phyloP scores from a whole-genome alignment of 1,284 basidiomycete genomes.

The Entoloma clypeatum region DNA sequence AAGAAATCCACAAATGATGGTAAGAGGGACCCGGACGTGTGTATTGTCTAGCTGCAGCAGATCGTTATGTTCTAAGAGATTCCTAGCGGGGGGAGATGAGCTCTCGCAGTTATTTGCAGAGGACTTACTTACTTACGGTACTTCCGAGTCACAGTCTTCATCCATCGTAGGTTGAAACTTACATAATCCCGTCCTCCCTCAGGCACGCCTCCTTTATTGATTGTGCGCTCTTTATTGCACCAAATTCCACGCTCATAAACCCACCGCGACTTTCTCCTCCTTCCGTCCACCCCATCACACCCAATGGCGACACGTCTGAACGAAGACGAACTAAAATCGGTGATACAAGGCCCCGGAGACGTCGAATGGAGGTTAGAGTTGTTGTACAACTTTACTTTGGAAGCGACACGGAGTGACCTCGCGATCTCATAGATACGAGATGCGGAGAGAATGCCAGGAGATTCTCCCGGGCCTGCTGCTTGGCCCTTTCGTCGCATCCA shows the following conservation, averaged over 20 bases:
- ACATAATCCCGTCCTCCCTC: not conserved
- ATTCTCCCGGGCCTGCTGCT: slow-evolving; percentile 83
- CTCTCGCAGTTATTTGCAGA: slow-evolving; percentile 4
- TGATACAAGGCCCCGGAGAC: slow-evolving; percentile 73
- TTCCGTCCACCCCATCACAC: not conserved
- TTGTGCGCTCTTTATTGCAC: not conserved
- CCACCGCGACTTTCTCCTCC: not conserved
- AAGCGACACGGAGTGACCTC: slow-evolving; percentile 4
- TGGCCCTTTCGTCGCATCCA: slow-evolving; percentile 87
- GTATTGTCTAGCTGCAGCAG: slow-evolving; percentile 3
- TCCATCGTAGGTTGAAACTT: slow-evolving; percentile 24
- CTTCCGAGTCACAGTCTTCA: slow-evolving; percentile 46
- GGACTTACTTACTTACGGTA: slow-evolving; percentile 38
- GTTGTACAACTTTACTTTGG: slow-evolving; percentile 1
- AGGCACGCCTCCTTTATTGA: not conserved
- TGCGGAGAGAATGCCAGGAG: slow-evolving; percentile 90
- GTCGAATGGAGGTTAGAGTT: slow-evolving; percentile 69
- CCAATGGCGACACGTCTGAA: slow-evolving; percentile 7
- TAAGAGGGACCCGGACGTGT: slow-evolving; percentile 68
- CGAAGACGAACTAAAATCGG: slow-evolving; percentile 51
- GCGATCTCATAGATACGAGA: slow-evolving; percentile 71
- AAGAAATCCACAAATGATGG: slow-evolving; percentile 88
- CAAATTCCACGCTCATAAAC: not conserved
- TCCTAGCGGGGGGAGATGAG: slow-evolving; percentile 30
- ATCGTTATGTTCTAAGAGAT: slow-evolving; percentile 42